Evolutionary conservation across 1,284 basidiomycete genomes (phyloP).

Genomic region (Ceratobasidium sp.): DNA sequence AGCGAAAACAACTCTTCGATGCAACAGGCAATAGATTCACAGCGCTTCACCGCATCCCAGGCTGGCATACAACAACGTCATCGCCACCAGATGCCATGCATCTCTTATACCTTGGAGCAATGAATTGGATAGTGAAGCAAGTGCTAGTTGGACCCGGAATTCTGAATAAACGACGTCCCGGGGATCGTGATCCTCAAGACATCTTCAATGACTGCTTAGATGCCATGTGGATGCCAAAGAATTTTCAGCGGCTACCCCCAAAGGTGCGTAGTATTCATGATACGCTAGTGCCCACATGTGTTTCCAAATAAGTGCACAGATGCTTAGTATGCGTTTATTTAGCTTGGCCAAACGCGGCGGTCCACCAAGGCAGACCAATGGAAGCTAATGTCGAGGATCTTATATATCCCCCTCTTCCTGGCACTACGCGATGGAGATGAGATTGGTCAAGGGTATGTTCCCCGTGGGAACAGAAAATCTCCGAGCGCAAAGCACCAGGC

Average conservation of each 20-base stretch:
- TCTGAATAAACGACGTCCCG: not conserved
- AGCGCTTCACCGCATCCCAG: slow-evolving; percentile 25
- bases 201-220: slow-evolving; percentile 15
- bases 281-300: not conserved
- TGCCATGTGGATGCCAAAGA: slow-evolving; percentile 24
- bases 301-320: not conserved
- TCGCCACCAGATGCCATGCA: slow-evolving; percentile 40
- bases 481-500: slow-evolving; percentile 2
- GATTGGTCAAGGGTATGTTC: not conserved
- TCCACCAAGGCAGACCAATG: slow-evolving; percentile 30
- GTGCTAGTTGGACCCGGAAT: slow-evolving; percentile 22
- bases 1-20: not conserved
- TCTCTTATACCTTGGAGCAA: slow-evolving; percentile 35
- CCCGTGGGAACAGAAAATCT: not conserved
- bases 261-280: slow-evolving; percentile 25
- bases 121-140: slow-evolving; percentile 43
- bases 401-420: slow-evolving; percentile 23
- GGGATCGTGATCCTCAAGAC: slow-evolving; percentile 4
- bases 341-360: slow-evolving; percentile 26
- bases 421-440: slow-evolving; percentile 22
- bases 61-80: slow-evolving; percentile 10
- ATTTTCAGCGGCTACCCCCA: slow-evolving; percentile 17
- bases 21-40: slow-evolving; percentile 23
- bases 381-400: slow-evolving; percentile 7
- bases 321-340: too few relatives aligned